A percentile compares a stretch with the other conserved stretches of the same genome.
Evolutionary conservation across 495 filamentous ascomycete genomes (phyloP).

Genomic region (Xylaria sp.): DNA sequence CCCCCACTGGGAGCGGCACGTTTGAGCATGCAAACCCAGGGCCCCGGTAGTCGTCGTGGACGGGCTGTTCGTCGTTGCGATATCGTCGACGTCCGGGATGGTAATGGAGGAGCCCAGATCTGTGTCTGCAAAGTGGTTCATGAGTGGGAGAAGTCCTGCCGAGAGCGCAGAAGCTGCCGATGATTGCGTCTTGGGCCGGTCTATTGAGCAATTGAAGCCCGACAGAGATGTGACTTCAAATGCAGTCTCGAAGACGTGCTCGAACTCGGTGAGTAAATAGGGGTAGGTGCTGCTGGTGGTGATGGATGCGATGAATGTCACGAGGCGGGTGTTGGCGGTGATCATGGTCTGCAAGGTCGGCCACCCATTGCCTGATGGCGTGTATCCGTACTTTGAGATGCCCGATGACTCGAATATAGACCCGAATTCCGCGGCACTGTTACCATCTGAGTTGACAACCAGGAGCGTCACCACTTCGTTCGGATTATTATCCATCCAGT

Average conservation of each 20-base stretch:
- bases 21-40: constrained; percentile 62
- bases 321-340: constrained; percentile 61
- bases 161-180: constrained; percentile 54
- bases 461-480: constrained; percentile 75
- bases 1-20: constrained; percentile 62
- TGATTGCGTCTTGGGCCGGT: constrained; percentile 60
- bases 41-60: constrained; percentile 54
- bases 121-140: constrained; percentile 78
- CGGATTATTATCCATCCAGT: constrained; percentile 69
- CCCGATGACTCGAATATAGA: constrained; percentile 60
- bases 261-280: constrained; percentile 74
- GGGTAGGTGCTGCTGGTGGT: constrained; percentile 55
- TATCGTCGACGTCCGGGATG: constrained; percentile 62
- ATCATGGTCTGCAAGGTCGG: constrained; percentile 71
- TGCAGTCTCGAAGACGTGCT: constrained; percentile 74
- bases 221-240: constrained; percentile 63
- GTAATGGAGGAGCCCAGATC: constrained; percentile 61
- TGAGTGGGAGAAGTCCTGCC: constrained; percentile 58
- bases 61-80: constrained; percentile 62
- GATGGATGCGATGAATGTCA: constrained; percentile 68
- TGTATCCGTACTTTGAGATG: constrained; percentile 65
- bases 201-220: constrained; percentile 65
- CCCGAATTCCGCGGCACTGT: constrained; percentile 57
- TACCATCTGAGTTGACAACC: constrained; percentile 70
- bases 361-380: constrained; percentile 58